These are phyloP conservation scores for Lentinula novae-zelandiae DNA, from an alignment of 1,284 basidiomycete genomes.

Conservation along the genomic window DNA sequence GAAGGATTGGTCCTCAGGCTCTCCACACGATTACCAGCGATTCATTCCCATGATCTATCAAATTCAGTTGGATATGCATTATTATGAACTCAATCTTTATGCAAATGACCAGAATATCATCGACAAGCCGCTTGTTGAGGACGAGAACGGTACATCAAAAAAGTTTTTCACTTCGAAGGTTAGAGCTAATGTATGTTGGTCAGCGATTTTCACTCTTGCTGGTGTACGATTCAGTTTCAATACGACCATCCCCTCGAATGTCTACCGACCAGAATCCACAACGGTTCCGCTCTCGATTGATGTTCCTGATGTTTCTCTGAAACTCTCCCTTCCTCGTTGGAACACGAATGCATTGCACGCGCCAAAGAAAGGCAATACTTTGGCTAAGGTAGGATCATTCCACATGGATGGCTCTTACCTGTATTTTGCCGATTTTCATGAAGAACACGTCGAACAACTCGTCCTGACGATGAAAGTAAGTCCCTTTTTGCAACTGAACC, in stretches of 20 bases:
- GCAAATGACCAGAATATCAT: constrained; percentile 96
- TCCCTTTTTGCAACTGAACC: background rate
- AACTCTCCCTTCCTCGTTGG: constrained; percentile 80
- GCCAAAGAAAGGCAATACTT: constrained; percentile 46
- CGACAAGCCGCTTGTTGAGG: constrained; percentile 73
- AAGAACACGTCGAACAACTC: constrained; percentile 77
- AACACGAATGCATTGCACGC: constrained; percentile 80
- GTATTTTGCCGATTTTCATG: constrained; percentile 64
- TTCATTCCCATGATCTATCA: constrained; percentile 82
- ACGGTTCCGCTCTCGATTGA: constrained; percentile 66
- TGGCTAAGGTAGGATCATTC: constrained; percentile 61
- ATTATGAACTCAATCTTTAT: constrained; percentile 79
- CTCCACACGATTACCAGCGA: constrained; percentile 71
- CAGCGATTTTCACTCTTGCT: constrained; percentile 70
- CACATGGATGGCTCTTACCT: constrained; percentile 69
- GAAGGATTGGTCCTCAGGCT: constrained; percentile 85
- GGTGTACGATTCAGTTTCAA: constrained; percentile 55
- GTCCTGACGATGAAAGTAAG: constrained; percentile 51
- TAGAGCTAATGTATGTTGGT: background rate
- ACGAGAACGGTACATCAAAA: constrained; percentile 69
- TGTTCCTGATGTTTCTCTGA: constrained; percentile 52
- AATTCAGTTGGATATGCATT: constrained; percentile 66
- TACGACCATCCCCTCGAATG: constrained; percentile 63
- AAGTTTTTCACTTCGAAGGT: background rate
- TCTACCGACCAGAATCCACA: constrained; percentile 71